phyloP scores from a whole-genome alignment of 108 stramenopile species.

The Licmophora abbreviata region DNA sequence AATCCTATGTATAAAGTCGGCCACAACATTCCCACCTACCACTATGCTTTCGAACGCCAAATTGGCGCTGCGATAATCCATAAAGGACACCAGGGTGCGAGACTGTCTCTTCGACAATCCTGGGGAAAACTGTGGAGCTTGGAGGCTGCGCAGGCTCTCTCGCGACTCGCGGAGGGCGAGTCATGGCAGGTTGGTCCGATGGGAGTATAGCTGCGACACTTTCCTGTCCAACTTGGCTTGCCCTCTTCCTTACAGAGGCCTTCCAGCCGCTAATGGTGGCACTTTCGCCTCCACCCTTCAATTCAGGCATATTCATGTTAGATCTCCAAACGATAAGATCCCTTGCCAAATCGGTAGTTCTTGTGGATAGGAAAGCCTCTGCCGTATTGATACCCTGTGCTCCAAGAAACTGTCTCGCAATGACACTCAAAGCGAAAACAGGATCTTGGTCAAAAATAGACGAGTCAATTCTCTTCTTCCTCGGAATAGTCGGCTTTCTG shows the following conservation, averaged over 20 bases:
- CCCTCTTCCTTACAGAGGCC: constrained; percentile 30
- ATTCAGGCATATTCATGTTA: constrained; percentile 16
- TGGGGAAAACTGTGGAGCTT: too few relatives aligned
- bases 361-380: constrained; percentile 25
- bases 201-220: too few relatives aligned
- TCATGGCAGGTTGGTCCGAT: too few relatives aligned
- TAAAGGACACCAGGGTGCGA: too few relatives aligned
- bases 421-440: constrained; percentile 7
- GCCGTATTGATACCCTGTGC: constrained; percentile 27
- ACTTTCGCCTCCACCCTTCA: constrained; percentile 46
- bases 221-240: too few relatives aligned
- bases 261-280: constrained; percentile 50
- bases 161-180: too few relatives aligned
- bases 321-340: constrained; percentile 26
- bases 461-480: background rate
- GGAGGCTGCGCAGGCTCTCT: too few relatives aligned
- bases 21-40: too few relatives aligned
- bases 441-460: constrained; percentile 3
- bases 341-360: constrained; percentile 31
- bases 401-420: constrained; percentile 12
- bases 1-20: too few relatives aligned
- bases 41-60: too few relatives aligned
- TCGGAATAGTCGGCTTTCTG: background rate
- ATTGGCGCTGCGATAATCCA: too few relatives aligned
- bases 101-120: too few relatives aligned